Conservation (phyloP, 306 rosid genomes). For the Cicer chorassanicum region DNA sequence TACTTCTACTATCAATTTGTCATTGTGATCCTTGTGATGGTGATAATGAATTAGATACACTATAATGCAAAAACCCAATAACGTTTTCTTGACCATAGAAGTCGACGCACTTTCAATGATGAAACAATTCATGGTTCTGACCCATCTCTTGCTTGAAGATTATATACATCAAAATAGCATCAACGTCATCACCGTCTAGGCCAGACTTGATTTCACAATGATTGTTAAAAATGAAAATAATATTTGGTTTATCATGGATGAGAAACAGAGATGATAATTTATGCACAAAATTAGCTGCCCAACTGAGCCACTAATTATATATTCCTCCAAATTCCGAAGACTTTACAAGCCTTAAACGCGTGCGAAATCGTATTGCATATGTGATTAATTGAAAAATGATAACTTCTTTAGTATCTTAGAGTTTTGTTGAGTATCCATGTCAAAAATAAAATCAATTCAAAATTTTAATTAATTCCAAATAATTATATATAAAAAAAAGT, state of each 20-base stretch:
- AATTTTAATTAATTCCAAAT: too few species aligned
- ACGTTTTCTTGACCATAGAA: constrained; percentile 28
- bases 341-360: constrained; percentile 23
- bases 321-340: constrained; percentile 1
- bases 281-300: constrained; percentile 42
- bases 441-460: too few species aligned
- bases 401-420: too few species aligned
- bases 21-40: too few species aligned
- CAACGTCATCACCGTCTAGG: constrained; percentile 31
- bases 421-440: too few species aligned
- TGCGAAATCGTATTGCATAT: neutral
- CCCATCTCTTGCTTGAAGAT: constrained; percentile 35
- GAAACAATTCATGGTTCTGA: constrained; percentile 40
- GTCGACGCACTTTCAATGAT: constrained; percentile 38
- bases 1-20: neutral
- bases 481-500: too few species aligned
- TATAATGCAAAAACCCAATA: constrained; percentile 36
- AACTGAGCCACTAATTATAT: constrained; percentile 34
- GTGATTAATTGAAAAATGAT: constrained; percentile 25
- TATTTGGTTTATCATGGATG: constrained; percentile 16
- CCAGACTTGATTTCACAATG: constrained; percentile 53
- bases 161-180: constrained; percentile 28
- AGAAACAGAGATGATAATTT: constrained; percentile 18
- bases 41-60: constrained; percentile 22
- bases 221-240: constrained; percentile 44